Percentiles rank a stretch among this genome's conserved stretches.
Conservation (phyloP, 208 protist genomes). For the Angomonas ambiguus region DNA sequence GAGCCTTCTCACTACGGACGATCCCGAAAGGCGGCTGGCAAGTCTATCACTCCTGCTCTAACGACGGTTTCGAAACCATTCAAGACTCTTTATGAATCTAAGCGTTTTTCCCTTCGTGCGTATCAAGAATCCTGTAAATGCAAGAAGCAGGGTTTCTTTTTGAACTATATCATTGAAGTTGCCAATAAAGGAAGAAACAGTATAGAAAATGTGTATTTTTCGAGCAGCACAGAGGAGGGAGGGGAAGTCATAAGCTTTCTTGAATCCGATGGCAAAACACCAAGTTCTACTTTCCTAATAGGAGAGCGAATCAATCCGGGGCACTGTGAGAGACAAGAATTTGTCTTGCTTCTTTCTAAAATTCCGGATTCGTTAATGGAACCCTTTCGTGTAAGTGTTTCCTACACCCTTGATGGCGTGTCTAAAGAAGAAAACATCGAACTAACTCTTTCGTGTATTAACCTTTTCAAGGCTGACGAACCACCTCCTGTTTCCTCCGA, state of each 20-base stretch:
- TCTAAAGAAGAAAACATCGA: slow-evolving; percentile 11
- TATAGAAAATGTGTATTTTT: neutral
- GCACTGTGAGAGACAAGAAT: slow-evolving; percentile 11
- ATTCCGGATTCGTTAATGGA: slow-evolving; percentile 31
- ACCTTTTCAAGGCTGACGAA: neutral
- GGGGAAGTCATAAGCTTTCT: neutral
- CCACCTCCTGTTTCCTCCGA: slow-evolving; percentile 13
- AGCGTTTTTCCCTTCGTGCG: slow-evolving; percentile 25
- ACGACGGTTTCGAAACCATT: no score
- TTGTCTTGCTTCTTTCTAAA: slow-evolving; percentile 21
- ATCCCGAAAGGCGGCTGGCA: no score
- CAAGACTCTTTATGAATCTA: slow-evolving; percentile 35
- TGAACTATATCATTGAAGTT: slow-evolving; percentile 31
- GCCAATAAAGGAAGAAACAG: slow-evolving; percentile 22
- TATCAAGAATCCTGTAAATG: slow-evolving; percentile 39
- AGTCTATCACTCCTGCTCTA: no score
- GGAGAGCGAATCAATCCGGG: neutral
- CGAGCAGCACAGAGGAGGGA: neutral
- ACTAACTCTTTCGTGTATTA: neutral
- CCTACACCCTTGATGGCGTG: slow-evolving; percentile 35
- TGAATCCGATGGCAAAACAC: no score
- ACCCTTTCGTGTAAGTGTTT: slow-evolving; percentile 27
- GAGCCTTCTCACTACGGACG: no score
- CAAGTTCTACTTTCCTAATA: no score
- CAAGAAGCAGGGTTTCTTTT: slow-evolving; percentile 32